Conservation (phyloP, 257 asterid genomes). For the Primulina eburnea region DNA sequence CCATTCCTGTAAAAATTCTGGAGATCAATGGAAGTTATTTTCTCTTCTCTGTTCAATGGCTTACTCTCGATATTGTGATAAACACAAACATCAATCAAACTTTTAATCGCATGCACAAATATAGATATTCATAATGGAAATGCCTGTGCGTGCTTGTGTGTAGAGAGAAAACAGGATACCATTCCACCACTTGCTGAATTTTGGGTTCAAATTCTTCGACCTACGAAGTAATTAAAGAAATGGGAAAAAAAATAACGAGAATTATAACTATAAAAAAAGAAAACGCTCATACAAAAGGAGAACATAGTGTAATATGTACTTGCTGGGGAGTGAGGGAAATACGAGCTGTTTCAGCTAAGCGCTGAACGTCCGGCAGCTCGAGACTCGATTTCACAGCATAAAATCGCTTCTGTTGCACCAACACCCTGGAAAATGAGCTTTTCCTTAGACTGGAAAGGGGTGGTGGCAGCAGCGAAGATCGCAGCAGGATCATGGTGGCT, state of each 20-base stretch:
- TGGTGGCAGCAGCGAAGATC: conserved; percentile 10
- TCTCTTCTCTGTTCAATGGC: no score
- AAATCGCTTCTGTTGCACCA: conserved; percentile 24
- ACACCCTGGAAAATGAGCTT: neutral
- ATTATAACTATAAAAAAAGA: neutral
- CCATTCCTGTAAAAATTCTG: no score
- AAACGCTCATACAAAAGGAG: neutral
- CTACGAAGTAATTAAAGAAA: conserved; percentile 27
- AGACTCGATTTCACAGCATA: conserved; percentile 45
- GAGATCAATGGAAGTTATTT: no score
- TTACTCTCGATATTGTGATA: no score
- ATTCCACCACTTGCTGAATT: conserved; percentile 61
- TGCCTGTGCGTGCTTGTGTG: neutral
- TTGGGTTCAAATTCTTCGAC: conserved; percentile 73
- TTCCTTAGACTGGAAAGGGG: conserved; percentile 22
- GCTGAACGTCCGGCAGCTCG: conserved; percentile 64
- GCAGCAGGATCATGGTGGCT: conserved; percentile 36
- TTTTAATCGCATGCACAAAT: neutral
- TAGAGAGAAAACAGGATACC: conserved; percentile 23
- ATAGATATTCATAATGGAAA: no score
- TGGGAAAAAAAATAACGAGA: neutral
- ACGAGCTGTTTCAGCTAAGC: conserved; percentile 75
- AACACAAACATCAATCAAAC: neutral
- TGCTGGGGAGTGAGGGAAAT: conserved; percentile 60
- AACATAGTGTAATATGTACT: conserved; percentile 23